phyloP scores from a whole-genome alignment of 2,329 filamentous ascomycete genomes.

The Leptographium lundbergii region DNA sequence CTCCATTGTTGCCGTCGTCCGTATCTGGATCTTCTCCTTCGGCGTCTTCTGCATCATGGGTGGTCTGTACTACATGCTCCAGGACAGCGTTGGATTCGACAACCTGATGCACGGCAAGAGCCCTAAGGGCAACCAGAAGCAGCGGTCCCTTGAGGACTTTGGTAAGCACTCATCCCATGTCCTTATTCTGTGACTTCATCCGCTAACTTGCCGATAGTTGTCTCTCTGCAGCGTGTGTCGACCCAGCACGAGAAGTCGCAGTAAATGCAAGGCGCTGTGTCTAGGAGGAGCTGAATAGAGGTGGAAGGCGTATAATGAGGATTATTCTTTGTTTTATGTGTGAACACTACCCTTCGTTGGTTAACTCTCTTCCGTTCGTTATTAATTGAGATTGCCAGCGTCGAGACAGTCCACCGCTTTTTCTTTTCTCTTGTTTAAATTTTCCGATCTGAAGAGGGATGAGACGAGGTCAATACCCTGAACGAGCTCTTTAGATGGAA shows the following conservation, averaged over 20 bases:
- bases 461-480: slow-evolving; percentile 14
- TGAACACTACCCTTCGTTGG: slow-evolving; percentile 5
- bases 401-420: slow-evolving; percentile 8
- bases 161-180: slow-evolving; percentile 41
- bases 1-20: slow-evolving; percentile 71
- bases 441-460: slow-evolving; percentile 15
- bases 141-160: slow-evolving; percentile 79
- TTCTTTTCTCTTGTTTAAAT: slow-evolving; percentile 22
- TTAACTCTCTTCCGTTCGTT: neutral
- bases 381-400: slow-evolving; percentile 1
- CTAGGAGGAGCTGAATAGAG: slow-evolving; percentile 19
- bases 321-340: slow-evolving; percentile 12
- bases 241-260: slow-evolving; percentile 84
- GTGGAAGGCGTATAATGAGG: slow-evolving; percentile 6
- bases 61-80: slow-evolving; percentile 63
- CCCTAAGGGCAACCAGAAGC: slow-evolving; percentile 68
- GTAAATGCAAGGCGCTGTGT: slow-evolving; percentile 28
- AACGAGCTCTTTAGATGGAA: slow-evolving; percentile 19
- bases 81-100: slow-evolving; percentile 71
- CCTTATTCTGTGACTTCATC: neutral
- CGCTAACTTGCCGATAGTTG: slow-evolving; percentile 44
- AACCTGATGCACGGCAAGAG: slow-evolving; percentile 90
- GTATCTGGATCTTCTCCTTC: slow-evolving; percentile 85
- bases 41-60: slow-evolving; percentile 73
- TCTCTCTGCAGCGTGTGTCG: slow-evolving; percentile 79